phyloP scores from a whole-genome alignment of 192 early-diverging fungal genomes.

The Spizellomyces sp. region DNA sequence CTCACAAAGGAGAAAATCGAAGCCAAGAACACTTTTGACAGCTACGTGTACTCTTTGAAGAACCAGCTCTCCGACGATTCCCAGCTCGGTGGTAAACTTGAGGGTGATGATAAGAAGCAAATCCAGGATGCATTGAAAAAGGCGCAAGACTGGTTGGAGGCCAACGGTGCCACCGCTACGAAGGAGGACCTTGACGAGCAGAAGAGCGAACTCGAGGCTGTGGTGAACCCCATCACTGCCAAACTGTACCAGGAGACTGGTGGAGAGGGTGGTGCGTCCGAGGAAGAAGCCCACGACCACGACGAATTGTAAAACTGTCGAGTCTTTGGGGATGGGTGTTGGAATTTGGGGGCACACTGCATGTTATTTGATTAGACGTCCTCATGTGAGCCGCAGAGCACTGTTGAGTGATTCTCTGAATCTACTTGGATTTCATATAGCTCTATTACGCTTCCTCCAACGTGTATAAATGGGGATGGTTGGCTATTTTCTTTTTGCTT shows the following conservation, averaged over 20 bases:
- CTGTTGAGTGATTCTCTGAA: too few species aligned
- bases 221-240: conserved; percentile 92
- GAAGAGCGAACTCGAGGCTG: conserved; percentile 88
- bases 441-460: too few species aligned
- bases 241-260: conserved; percentile 79
- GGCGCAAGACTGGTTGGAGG: conserved; percentile 81
- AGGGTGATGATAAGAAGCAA: conserved; percentile 86
- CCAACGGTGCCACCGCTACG: conserved; percentile 75
- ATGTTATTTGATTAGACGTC: too few species aligned
- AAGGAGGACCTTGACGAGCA: conserved; percentile 99
- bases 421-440: too few species aligned
- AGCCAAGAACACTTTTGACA: conserved; percentile 88
- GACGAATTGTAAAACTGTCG: conserved; percentile 61
- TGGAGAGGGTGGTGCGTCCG: conserved; percentile 49
- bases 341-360: too few species aligned
- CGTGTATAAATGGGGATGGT: too few species aligned
- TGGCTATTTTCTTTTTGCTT: too few species aligned
- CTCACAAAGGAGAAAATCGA: conserved; percentile 82
- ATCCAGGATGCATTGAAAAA: conserved; percentile 83
- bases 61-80: conserved; percentile 82
- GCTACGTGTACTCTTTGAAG: conserved; percentile 90
- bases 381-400: too few species aligned
- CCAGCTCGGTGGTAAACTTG: conserved; percentile 83
- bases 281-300: conserved; percentile 65
- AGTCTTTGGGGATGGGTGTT: too few species aligned